Evolutionary conservation across 306 rosid species (phyloP).

Genomic region (Glycine tomentella): DNA sequence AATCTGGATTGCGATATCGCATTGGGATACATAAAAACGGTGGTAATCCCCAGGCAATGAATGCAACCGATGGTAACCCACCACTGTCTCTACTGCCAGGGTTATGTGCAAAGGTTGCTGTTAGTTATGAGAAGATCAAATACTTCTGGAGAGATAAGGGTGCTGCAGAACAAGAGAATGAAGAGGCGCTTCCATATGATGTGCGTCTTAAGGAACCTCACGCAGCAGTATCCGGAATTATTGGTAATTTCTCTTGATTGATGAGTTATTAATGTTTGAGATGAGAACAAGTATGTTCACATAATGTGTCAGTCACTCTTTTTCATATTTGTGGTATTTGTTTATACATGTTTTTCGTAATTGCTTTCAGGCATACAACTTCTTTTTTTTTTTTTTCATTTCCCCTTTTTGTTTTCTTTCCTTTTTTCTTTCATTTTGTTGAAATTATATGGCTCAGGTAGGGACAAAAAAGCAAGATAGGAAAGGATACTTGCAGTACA

Average conservation of each 20-base stretch:
- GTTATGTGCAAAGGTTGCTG: slow-evolving; percentile 80
- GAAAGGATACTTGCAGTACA: not conserved
- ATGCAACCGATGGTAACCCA: slow-evolving; percentile 48
- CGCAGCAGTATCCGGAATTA: slow-evolving; percentile 75
- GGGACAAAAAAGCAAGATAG: not conserved
- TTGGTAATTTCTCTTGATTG: slow-evolving; percentile 63
- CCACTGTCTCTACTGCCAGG: slow-evolving; percentile 79
- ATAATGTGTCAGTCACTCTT: not conserved
- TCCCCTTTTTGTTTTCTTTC: too few species aligned
- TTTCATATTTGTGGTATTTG: not conserved
- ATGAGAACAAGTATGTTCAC: slow-evolving; percentile 13
- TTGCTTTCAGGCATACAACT: not conserved
- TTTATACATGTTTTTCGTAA: slow-evolving; percentile 4
- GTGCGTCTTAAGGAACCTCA: slow-evolving; percentile 73
- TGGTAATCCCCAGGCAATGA: slow-evolving; percentile 68
- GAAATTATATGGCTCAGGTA: not conserved
- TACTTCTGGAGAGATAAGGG: slow-evolving; percentile 70
- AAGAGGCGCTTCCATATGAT: slow-evolving; percentile 62
- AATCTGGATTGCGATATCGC: slow-evolving; percentile 78
- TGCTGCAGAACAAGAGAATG: slow-evolving; percentile 39
- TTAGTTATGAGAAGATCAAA: slow-evolving; percentile 68
- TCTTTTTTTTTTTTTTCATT: too few species aligned
- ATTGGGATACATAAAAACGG: slow-evolving; percentile 77
- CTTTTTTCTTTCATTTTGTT: not conserved
- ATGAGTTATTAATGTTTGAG: slow-evolving; percentile 11